Conservation (phyloP, 2,329 filamentous ascomycete genomes). For the Fusarium goolgardi region DNA sequence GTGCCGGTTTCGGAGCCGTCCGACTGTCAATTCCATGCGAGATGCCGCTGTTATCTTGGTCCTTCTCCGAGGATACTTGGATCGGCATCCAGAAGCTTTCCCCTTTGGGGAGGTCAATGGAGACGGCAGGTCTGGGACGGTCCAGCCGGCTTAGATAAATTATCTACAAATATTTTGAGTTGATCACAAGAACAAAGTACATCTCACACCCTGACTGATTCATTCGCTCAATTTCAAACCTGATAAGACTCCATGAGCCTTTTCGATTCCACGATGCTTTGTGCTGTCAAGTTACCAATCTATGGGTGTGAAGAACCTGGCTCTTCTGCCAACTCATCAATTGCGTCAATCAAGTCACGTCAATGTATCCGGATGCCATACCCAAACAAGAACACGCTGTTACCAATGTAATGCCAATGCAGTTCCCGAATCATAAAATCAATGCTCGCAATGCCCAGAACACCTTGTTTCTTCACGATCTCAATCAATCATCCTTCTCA, state of each 20-base stretch:
- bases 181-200: not conserved
- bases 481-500: constrained; percentile 62
- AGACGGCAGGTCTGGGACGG: not conserved
- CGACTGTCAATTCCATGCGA: constrained; percentile 7
- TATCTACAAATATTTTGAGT: not conserved
- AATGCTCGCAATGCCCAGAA: constrained; percentile 21
- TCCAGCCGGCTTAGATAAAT: not conserved
- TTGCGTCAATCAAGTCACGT: constrained; percentile 5
- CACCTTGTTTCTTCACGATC: constrained; percentile 7
- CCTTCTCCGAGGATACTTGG: not conserved
- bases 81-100: constrained; percentile 35
- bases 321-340: constrained; percentile 14
- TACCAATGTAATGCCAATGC: constrained; percentile 33
- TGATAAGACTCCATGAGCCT: not conserved
- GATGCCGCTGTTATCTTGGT: constrained; percentile 3
- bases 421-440: constrained; percentile 19
- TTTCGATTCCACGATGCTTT: not conserved
- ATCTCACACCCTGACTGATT: not conserved
- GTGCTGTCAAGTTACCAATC: constrained; percentile 11
- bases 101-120: constrained; percentile 37
- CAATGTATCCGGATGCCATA: constrained; percentile 15
- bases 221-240: not conserved
- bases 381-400: constrained; percentile 24
- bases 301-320: not conserved
- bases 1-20: constrained; percentile 43